These are phyloP conservation scores for Umbelopsis sp. DNA, from an alignment of 192 early-diverging fungal genomes.

Conservation along the genomic window DNA sequence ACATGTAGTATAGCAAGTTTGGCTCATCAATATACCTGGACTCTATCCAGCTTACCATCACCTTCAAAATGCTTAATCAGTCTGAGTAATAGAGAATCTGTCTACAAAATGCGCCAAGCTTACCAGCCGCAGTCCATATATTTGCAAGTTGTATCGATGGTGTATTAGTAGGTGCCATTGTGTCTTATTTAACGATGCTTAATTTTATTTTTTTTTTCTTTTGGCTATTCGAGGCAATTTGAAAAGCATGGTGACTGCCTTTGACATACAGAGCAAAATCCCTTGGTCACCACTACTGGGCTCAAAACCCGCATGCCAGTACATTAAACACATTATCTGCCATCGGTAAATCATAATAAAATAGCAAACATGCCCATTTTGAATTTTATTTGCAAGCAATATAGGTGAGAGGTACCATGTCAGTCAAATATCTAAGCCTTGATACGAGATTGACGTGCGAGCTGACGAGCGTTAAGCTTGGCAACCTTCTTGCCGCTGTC, in stretches of 20 bases:
- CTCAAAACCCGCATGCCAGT: too few relatives aligned
- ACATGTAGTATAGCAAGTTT: not conserved
- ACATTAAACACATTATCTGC: too few relatives aligned
- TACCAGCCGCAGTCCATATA: conserved; percentile 67
- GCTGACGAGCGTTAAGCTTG: conserved; percentile 52
- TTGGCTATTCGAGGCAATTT: too few relatives aligned
- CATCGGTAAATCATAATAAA: too few relatives aligned
- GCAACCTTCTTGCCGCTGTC: conserved; percentile 55
- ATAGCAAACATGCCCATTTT: not conserved
- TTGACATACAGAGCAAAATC: too few relatives aligned
- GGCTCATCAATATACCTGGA: conserved; percentile 41
- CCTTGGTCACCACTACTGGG: too few relatives aligned
- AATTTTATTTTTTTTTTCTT: too few relatives aligned
- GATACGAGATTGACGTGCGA: conserved; percentile 49
- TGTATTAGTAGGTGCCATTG: conserved; percentile 17
- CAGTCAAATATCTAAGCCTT: conserved; percentile 23
- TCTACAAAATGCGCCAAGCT: not conserved
- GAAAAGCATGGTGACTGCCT: too few relatives aligned
- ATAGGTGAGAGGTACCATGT: conserved; percentile 15
- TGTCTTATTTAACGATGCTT: not conserved
- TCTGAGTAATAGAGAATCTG: not conserved
- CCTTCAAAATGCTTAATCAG: conserved; percentile 23
- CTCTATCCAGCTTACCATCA: conserved; percentile 63
- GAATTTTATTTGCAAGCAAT: conserved; percentile 18
- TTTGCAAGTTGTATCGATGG: conserved; percentile 42